Base-by-base conservation (phyloP, 345 rosid species). In the Rhodamnia argentea region DNA sequence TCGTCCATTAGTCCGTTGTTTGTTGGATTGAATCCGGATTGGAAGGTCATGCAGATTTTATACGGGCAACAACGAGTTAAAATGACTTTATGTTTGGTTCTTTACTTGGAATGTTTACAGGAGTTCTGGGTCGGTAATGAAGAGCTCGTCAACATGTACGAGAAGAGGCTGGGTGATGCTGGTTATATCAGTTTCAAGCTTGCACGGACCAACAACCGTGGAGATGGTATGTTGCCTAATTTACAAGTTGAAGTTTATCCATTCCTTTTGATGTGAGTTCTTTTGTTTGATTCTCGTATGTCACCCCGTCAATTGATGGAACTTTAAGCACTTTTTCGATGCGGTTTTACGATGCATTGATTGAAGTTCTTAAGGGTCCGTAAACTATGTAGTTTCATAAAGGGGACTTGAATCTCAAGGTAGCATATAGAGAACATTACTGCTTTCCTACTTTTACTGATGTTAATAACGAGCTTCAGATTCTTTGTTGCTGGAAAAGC, bases 61-160 rank as follows among this genome's bases (percentile, higher is more conserved):
- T 32, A 5, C 2, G 7, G 78, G 78, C 14, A 10, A 18, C 2
- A 12, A 84, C 24, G 50, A 5, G 16, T 23, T 47, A 8, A 11
- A 32, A 78, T 86, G 86, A 78, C 22, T 83, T 70, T 15, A 18
- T 27, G n/a, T 37, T 27, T 84, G 37, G 47, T 83, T 83, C 22
- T 15, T 37, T 18, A 32, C 32, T 32, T 44, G 24, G 4, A 37
- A 32, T 10, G 78, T 32, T 24, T 37, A 64, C 87, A 96, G 99
- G 99, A 95, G 91, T 96, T 96, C 87, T 96, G 99, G 99, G 92
- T 93, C 53, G 97, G 97, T 42, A 96, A 96, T 84, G 93, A 95
- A 86, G 98, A 96, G 88, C 94, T 96, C 86, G 99, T 96, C 32
- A 89, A 87, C 84, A 84, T 96, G 88, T 96, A 95, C 54, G 97